A percentile compares a stretch with the other conserved stretches of the same genome.
phyloP scores from a whole-genome alignment of 805 yeast species.

The Kluyveromyces lactis region DNA sequence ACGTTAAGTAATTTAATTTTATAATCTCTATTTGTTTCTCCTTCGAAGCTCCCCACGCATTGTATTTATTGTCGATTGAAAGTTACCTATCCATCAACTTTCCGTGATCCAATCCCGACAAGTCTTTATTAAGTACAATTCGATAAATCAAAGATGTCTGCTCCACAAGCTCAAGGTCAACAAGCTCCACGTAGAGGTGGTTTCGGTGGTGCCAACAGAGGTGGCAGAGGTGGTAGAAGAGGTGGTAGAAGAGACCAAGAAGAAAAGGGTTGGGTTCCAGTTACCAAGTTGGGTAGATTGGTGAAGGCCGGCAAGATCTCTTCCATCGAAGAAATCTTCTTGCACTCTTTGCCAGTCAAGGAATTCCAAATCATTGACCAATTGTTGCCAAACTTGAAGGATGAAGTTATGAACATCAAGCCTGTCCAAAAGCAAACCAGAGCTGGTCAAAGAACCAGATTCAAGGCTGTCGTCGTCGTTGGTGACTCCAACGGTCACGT shows the following conservation, averaged over 20 bases:
- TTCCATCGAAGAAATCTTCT: conserved; percentile 95
- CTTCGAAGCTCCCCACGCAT: neutral
- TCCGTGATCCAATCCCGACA: conserved; percentile 45
- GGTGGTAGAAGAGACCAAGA: conserved; percentile 77
- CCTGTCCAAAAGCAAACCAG: conserved; percentile 99
- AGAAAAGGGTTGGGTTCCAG: conserved; percentile 99
- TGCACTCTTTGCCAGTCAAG: conserved; percentile 98
- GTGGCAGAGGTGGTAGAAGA: conserved; percentile 53
- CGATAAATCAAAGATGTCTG: conserved; percentile 29
- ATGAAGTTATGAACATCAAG: conserved; percentile 99
- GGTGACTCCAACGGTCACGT: conserved; percentile 99
- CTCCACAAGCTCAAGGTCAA: conserved; percentile 27
- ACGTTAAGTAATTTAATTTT: too few species aligned
- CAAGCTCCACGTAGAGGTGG: conserved; percentile 41
- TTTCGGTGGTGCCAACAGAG: conserved; percentile 49
- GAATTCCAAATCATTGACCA: conserved; percentile 98
- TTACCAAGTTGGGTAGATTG: conserved; percentile 99
- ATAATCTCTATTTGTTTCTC: too few species aligned
- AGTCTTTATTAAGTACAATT: conserved; percentile 9
- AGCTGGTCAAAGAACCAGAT: conserved; percentile 99
- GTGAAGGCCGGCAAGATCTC: conserved; percentile 98
- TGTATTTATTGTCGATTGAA: conserved; percentile 37
- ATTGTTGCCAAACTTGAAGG: conserved; percentile 90
- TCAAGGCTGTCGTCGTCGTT: conserved; percentile 99
- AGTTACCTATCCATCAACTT: conserved; percentile 45